Evolutionary conservation across 225 moss, liverwort and hornwort genomes (phyloP).

Genomic region (Polytrichum formosum): DNA sequence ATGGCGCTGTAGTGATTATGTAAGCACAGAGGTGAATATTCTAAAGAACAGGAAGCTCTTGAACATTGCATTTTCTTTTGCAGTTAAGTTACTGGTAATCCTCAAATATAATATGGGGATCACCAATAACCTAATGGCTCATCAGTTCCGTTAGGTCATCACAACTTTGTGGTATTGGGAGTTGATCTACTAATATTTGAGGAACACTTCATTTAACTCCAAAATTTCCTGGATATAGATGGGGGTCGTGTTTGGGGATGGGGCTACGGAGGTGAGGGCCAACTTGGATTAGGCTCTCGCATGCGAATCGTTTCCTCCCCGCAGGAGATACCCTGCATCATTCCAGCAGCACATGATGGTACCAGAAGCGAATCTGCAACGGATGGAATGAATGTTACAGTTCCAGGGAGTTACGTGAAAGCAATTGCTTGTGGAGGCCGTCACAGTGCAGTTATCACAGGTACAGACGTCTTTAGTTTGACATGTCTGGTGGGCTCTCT

Average conservation of each 20-base stretch:
- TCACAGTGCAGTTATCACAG: conserved; percentile 89
- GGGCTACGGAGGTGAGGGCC: conserved; percentile 98
- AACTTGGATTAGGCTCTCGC: conserved; percentile 84
- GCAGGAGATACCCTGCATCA: conserved; percentile 57
- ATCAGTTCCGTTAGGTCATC: too few relatives aligned
- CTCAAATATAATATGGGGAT: too few relatives aligned
- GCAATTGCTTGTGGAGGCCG: conserved; percentile 93
- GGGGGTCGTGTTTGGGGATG: conserved; percentile 93
- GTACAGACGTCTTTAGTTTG: conserved; percentile 21
- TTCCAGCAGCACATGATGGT: conserved; percentile 24
- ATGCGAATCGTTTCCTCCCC: conserved; percentile 73
- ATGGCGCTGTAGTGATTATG: too few relatives aligned
- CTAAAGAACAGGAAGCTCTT: too few relatives aligned
- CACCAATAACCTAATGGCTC: too few relatives aligned
- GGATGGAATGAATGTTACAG: conserved; percentile 7
- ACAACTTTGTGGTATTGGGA: too few relatives aligned
- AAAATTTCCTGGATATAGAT: conserved; percentile 43
- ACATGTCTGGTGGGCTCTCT: too few relatives aligned
- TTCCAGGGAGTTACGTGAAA: conserved; percentile 54
- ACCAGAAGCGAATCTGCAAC: conserved; percentile 11
- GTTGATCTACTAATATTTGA: too few relatives aligned
- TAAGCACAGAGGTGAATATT: too few relatives aligned
- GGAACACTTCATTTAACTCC: neutral
- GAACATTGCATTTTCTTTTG: too few relatives aligned
- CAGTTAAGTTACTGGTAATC: too few relatives aligned